phyloP scores from a whole-genome alignment of 129 eudicot species.

The Pittosporum tobira region DNA sequence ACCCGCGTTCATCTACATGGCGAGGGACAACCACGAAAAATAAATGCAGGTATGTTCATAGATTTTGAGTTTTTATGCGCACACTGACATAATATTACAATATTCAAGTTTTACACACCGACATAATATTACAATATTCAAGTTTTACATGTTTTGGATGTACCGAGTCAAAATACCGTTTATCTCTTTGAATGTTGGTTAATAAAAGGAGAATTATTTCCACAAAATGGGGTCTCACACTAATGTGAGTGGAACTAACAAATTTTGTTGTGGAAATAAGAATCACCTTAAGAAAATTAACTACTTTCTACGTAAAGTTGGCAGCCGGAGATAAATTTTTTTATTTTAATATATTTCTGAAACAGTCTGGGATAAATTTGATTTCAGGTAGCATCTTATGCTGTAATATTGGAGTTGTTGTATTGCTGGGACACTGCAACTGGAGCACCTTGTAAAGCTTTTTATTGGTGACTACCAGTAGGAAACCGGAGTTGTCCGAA shows the following conservation, averaged over 20 bases:
- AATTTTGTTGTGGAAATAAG: too few species aligned
- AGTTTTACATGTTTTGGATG: neutral
- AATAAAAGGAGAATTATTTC: too few species aligned
- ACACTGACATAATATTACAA: neutral
- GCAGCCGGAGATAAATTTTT: neutral
- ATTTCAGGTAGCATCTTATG: constrained; percentile 2
- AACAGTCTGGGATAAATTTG: neutral
- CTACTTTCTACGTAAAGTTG: neutral
- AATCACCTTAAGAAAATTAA: too few species aligned
- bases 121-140: neutral
- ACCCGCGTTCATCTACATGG: constrained; percentile 4
- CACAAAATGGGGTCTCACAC: too few species aligned
- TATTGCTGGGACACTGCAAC: neutral
- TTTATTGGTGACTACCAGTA: neutral
- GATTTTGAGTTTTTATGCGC: neutral
- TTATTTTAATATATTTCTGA: neutral
- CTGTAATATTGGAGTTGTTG: constrained; percentile 7
- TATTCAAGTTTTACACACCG: neutral
- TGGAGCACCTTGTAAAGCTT: constrained; percentile 13
- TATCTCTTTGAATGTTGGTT: neutral
- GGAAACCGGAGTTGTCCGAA: neutral
- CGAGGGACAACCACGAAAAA: constrained; percentile 11
- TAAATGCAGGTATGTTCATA: constrained; percentile 27
- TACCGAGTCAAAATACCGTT: neutral
- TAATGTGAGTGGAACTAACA: too few species aligned